Percentiles rank a stretch among this genome's conserved stretches.
Evolutionary conservation across 2,329 filamentous ascomycete genomes (phyloP).

Genomic region (Neurospora sp.): DNA sequence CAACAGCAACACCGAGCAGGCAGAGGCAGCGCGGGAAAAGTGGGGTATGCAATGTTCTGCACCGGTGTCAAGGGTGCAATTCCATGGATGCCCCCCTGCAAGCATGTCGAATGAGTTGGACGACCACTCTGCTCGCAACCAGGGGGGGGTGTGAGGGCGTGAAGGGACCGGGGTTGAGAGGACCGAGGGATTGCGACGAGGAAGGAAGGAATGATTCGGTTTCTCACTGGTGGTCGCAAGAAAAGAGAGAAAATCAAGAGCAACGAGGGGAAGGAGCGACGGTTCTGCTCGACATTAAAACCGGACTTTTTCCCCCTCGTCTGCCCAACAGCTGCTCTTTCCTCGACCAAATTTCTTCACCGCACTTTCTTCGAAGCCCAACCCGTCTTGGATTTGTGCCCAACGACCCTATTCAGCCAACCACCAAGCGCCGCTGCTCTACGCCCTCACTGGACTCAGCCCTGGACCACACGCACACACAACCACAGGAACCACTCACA

Average conservation of each 20-base stretch:
- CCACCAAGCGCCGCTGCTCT: conserved; percentile 1
- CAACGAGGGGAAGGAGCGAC: conserved; percentile 2
- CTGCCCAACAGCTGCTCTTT: conserved; percentile 27
- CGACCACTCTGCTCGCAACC: not conserved
- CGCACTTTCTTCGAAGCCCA: conserved; percentile 22
- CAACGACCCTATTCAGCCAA: conserved; percentile 14
- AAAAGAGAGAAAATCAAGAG: conserved; percentile 10
- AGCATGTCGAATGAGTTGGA: not conserved
- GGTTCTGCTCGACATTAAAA: conserved; percentile 30
- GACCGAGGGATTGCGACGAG: not conserved
- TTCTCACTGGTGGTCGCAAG: conserved; percentile 2
- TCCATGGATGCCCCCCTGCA: not conserved
- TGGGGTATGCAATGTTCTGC: not conserved
- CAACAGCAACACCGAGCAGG: not conserved
- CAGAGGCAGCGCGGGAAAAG: not conserved
- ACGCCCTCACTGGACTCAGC: conserved; percentile 4
- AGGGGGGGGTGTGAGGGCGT: not conserved
- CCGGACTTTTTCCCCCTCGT: conserved; percentile 33
- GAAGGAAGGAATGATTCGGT: not conserved
- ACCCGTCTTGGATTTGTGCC: conserved; percentile 15
- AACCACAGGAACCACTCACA: conserved; percentile 8
- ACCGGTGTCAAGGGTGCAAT: not conserved
- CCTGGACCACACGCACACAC: conserved; percentile 2
- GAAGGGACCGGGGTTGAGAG: not conserved
- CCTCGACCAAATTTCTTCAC: conserved; percentile 20